A percentile compares a stretch with the other conserved stretches of the same genome.
Evolutionary conservation across 2,329 filamentous ascomycete species (phyloP).

Genomic region (Phoma sp.): DNA sequence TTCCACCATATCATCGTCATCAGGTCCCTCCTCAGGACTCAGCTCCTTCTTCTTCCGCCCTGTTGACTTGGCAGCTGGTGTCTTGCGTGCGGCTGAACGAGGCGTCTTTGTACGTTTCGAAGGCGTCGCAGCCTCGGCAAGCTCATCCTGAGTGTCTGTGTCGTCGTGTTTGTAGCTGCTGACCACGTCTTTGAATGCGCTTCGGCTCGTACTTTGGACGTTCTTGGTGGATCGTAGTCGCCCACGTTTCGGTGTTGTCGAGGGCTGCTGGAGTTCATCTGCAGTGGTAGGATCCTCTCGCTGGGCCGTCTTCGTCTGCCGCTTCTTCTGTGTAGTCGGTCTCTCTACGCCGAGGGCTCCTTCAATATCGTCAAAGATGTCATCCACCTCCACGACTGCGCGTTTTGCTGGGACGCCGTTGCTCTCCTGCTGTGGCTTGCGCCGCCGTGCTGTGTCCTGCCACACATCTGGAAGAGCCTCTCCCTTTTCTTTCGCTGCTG

Average conservation of each 20-base stretch:
- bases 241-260: conserved; percentile 27
- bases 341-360: conserved; percentile 46
- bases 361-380: conserved; percentile 54
- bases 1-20: conserved; percentile 14
- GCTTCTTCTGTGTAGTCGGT: conserved; percentile 11
- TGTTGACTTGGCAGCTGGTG: conserved; percentile 14
- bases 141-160: conserved; percentile 27
- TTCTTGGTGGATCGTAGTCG: conserved; percentile 22
- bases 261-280: conserved; percentile 23
- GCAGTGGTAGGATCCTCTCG: conserved; percentile 5
- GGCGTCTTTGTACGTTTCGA: conserved; percentile 23
- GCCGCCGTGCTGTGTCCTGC: conserved; percentile 16
- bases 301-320: conserved; percentile 16
- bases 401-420: conserved; percentile 19
- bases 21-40: conserved; percentile 12
- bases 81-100: conserved; percentile 22
- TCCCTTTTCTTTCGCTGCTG: conserved; percentile 22
- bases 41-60: conserved; percentile 20
- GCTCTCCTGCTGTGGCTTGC: conserved; percentile 15
- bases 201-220: conserved; percentile 24
- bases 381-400: conserved; percentile 30
- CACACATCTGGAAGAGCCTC: conserved; percentile 9
- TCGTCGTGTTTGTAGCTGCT: conserved; percentile 22
- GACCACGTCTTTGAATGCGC: conserved; percentile 14
- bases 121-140: conserved; percentile 21